Percentiles rank a stretch among this genome's conserved stretches.
Conservation (phyloP, 225 moss, liverwort and hornwort species). For the Lunularia cruciata region DNA sequence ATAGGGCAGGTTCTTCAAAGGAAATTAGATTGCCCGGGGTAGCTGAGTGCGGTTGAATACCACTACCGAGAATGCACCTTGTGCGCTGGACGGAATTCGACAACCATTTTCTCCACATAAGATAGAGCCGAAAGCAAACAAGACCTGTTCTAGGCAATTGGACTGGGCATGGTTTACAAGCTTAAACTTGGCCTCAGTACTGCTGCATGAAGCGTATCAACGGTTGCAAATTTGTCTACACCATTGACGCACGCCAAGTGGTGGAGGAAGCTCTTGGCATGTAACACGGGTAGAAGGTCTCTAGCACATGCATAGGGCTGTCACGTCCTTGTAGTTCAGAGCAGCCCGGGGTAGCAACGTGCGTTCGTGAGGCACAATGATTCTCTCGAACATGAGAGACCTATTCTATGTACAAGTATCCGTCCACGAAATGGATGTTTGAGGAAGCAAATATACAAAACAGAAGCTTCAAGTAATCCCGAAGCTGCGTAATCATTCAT, state of each 20-base stretch:
- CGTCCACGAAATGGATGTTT: not conserved
- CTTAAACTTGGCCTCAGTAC: too few species aligned
- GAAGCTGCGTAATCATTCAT: not conserved
- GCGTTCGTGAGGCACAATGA: slow-evolving; percentile 1
- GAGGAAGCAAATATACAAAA: not conserved
- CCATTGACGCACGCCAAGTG: slow-evolving; percentile 42
- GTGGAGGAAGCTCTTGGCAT: slow-evolving; percentile 21
- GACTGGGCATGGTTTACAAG: too few species aligned
- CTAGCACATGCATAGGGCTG: slow-evolving; percentile 42
- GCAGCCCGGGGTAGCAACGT: slow-evolving; percentile 42
- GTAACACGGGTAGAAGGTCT: slow-evolving; percentile 43
- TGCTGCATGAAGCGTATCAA: too few species aligned
- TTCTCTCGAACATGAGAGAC: too few species aligned
- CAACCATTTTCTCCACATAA: too few species aligned
- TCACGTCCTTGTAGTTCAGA: slow-evolving; percentile 26
- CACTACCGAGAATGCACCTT: too few species aligned
- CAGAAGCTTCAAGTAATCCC: not conserved
- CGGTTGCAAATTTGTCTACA: slow-evolving; percentile 25
- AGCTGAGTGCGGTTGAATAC: not conserved
- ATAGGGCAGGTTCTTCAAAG: slow-evolving; percentile 10
- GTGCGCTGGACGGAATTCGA: too few species aligned
- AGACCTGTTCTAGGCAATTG: too few species aligned
- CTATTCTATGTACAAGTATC: too few species aligned
- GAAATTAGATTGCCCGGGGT: slow-evolving; percentile 16
- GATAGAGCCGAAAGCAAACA: too few species aligned